Conservation (phyloP, 2,329 filamentous ascomycete genomes). For the Helicocarpus griseus region DNA sequence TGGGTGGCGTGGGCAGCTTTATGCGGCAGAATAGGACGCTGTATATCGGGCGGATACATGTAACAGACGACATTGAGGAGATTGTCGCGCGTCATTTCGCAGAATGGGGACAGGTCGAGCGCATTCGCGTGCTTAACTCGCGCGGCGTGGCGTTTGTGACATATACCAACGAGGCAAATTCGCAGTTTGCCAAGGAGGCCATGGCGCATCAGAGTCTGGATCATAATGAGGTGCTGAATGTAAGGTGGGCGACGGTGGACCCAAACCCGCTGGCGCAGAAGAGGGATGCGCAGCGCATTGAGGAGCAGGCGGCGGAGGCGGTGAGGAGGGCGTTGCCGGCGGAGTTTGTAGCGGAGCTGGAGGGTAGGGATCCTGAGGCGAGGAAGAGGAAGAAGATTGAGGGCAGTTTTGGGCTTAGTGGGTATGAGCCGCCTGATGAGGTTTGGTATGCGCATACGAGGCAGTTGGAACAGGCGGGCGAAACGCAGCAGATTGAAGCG, state of each 20-base stretch:
- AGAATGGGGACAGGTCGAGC: slow-evolving; percentile 91
- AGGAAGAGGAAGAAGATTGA: slow-evolving; percentile 83
- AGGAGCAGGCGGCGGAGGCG: slow-evolving; percentile 94
- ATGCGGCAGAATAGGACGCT: slow-evolving; percentile 88
- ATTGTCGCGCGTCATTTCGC: slow-evolving; percentile 89
- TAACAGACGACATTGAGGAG: slow-evolving; percentile 94
- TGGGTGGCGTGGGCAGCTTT: slow-evolving; percentile 93
- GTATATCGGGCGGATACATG: slow-evolving; percentile 88
- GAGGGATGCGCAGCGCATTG: slow-evolving; percentile 74
- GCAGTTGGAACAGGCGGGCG: slow-evolving; percentile 47
- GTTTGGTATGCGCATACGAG: slow-evolving; percentile 81
- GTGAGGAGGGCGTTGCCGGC: slow-evolving; percentile 79
- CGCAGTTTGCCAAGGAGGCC: slow-evolving; percentile 84
- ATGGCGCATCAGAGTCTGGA: slow-evolving; percentile 94
- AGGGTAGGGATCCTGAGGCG: slow-evolving; percentile 79
- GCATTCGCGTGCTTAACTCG: slow-evolving; percentile 76
- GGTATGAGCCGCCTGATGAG: slow-evolving; percentile 88
- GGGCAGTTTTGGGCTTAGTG: slow-evolving; percentile 76
- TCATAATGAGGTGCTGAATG: slow-evolving; percentile 85
- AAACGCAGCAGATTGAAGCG: slow-evolving; percentile 47
- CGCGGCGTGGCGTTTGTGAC: slow-evolving; percentile 92
- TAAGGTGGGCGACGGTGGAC: slow-evolving; percentile 93
- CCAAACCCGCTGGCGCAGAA: slow-evolving; percentile 94
- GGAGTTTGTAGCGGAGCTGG: slow-evolving; percentile 86
- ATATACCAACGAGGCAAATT: slow-evolving; percentile 81